A percentile compares a stretch with the other conserved stretches of the same genome.
These are phyloP conservation scores for Saraca asoca DNA, from an alignment of 331 rosid species.

Conservation along the genomic window DNA sequence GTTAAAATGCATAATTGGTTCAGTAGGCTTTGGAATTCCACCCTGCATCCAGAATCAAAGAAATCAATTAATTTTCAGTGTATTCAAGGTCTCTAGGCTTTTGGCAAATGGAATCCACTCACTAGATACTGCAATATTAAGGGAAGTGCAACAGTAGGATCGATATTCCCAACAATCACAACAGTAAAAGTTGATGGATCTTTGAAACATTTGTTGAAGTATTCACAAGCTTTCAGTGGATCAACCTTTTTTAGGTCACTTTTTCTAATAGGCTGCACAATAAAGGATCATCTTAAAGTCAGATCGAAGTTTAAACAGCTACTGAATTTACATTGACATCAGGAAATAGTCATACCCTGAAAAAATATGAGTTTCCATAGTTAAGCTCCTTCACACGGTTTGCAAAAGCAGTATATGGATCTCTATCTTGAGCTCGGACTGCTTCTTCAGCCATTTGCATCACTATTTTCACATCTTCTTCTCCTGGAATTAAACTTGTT, in stretches of 20 bases:
- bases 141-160: constrained; percentile 88
- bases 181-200: constrained; percentile 94
- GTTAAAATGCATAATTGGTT: constrained; percentile 67
- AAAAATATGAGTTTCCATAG: constrained; percentile 94
- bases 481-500: constrained; percentile 72
- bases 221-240: constrained; percentile 91
- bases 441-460: constrained; percentile 99
- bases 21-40: constrained; percentile 89
- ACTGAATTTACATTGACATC: constrained; percentile 28
- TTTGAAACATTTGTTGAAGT: constrained; percentile 87
- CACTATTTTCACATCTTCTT: constrained; percentile 88
- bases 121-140: constrained; percentile 88
- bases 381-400: constrained; percentile 98
- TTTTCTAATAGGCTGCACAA: constrained; percentile 74
- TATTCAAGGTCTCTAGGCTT: constrained; percentile 27
- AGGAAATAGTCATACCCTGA: constrained; percentile 60
- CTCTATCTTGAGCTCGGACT: constrained; percentile 93
- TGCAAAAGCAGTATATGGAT: constrained; percentile 88
- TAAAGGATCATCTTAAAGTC: constrained; percentile 38
- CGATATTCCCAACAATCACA: constrained; percentile 85
- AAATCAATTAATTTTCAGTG: constrained; percentile 30
- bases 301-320: constrained; percentile 13
- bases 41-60: constrained; percentile 62
- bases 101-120: constrained; percentile 42
- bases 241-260: constrained; percentile 82